Evolutionary conservation across 1,139 yeast species (phyloP).

Genomic region (Sugiyamaella castrensis): DNA sequence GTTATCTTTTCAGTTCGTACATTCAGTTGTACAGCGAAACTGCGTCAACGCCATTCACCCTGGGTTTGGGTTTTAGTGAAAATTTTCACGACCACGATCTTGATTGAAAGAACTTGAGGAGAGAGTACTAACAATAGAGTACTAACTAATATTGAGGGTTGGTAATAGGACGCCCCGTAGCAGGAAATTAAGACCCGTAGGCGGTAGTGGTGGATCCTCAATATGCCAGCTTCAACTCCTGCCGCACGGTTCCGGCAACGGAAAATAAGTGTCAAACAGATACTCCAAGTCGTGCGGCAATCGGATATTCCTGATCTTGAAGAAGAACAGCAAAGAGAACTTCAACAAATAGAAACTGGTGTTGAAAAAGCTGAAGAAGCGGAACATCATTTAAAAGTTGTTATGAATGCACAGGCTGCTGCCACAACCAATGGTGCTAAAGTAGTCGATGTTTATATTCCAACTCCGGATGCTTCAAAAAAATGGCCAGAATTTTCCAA

Average conservation of each 20-base stretch:
- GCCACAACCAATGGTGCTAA: slow-evolving; percentile 51
- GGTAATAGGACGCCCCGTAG: too few species aligned
- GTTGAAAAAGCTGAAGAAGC: slow-evolving; percentile 98
- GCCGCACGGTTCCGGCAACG: slow-evolving; percentile 81
- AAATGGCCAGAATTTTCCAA: slow-evolving; percentile 72
- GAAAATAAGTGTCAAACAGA: slow-evolving; percentile 86
- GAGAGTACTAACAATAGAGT: too few species aligned
- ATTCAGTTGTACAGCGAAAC: too few species aligned
- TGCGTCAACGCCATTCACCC: too few species aligned
- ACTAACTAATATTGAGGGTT: not conserved
- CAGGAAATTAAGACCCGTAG: too few species aligned
- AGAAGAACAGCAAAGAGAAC: slow-evolving; percentile 71
- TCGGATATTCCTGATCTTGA: slow-evolving; percentile 78
- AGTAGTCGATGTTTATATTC: slow-evolving; percentile 73
- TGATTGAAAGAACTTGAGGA: too few species aligned
- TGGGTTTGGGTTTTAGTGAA: not conserved
- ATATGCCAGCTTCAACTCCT: slow-evolving; percentile 14
- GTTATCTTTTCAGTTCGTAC: too few species aligned
- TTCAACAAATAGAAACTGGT: slow-evolving; percentile 92
- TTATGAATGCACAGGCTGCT: slow-evolving; percentile 71
- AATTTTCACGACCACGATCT: not conserved
- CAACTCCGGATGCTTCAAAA: slow-evolving; percentile 93
- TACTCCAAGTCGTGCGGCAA: slow-evolving; percentile 75
- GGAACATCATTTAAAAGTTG: slow-evolving; percentile 93
- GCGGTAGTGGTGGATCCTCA: not conserved